These are phyloP conservation scores for Pichiaceae sp. DNA, from an alignment of 1,139 yeast genomes.

Conservation along the genomic window DNA sequence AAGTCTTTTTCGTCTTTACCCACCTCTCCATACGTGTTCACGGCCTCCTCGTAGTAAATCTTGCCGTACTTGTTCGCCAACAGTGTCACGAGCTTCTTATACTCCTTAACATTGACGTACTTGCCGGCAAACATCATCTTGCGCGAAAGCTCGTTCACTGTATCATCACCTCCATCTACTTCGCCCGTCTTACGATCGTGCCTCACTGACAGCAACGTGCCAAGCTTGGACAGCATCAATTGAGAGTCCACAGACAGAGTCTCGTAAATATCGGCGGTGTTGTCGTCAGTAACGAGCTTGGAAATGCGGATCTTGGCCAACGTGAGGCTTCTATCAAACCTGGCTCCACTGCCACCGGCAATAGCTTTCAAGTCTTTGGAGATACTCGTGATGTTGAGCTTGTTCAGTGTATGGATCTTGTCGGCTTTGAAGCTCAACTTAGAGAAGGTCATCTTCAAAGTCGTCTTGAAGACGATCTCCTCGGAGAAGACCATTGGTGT, in stretches of 20 bases:
- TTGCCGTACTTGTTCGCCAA: slow-evolving; percentile 15
- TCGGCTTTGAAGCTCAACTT: slow-evolving; percentile 16
- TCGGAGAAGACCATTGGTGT: slow-evolving; percentile 7
- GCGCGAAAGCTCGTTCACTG: slow-evolving; percentile 8
- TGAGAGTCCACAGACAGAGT: slow-evolving; percentile 79
- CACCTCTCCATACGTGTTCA: slow-evolving; percentile 8
- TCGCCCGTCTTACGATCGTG: slow-evolving; percentile 8
- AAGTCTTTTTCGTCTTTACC: slow-evolving; percentile 27
- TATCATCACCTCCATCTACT: slow-evolving; percentile 7
- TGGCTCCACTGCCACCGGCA: slow-evolving; percentile 5
- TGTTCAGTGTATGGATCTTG: slow-evolving; percentile 16
- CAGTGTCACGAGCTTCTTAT: slow-evolving; percentile 12
- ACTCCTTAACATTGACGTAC: slow-evolving; percentile 15
- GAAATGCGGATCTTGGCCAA: slow-evolving; percentile 61
- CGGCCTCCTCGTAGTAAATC: slow-evolving; percentile 12
- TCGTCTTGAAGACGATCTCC: slow-evolving; percentile 15
- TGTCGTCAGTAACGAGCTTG: slow-evolving; percentile 77
- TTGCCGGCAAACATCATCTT: slow-evolving; percentile 11
- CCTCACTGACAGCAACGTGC: slow-evolving; percentile 7
- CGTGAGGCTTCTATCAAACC: slow-evolving; percentile 13
- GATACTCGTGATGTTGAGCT: slow-evolving; percentile 11
- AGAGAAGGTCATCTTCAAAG: slow-evolving; percentile 16
- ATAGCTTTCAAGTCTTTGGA: slow-evolving; percentile 12
- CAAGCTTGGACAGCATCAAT: slow-evolving; percentile 37
- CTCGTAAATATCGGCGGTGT: slow-evolving; percentile 74